Percentiles rank a stretch among this genome's conserved stretches.
Evolutionary conservation across 78 protist genomes (phyloP).

Genomic region (Dictyostelium firmibasis): DNA sequence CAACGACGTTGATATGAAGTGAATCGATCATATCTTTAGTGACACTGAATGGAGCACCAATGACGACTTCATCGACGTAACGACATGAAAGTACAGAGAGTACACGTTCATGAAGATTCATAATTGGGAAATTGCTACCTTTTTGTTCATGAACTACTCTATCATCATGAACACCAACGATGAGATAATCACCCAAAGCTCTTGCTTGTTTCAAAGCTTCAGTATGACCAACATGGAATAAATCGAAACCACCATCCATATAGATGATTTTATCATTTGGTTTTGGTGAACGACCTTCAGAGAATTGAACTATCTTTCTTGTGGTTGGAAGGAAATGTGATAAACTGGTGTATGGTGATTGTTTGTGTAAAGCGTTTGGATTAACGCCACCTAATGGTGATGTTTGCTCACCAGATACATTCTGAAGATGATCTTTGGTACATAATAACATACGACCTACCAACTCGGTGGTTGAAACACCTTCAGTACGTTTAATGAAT

Average conservation of each 20-base stretch:
- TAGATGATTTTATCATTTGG: slow-evolving; percentile 92
- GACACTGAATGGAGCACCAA: slow-evolving; percentile 92
- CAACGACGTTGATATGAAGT: slow-evolving; percentile 84
- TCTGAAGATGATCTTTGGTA: slow-evolving; percentile 85
- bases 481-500: slow-evolving; percentile 77
- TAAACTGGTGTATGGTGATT: slow-evolving; percentile 81
- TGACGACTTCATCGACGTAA: slow-evolving; percentile 93
- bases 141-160: slow-evolving; percentile 71
- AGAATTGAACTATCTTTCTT: slow-evolving; percentile 85
- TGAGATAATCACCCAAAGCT: slow-evolving; percentile 90
- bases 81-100: slow-evolving; percentile 93
- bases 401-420: not conserved
- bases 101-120: slow-evolving; percentile 95
- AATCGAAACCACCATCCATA: slow-evolving; percentile 96
- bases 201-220: slow-evolving; percentile 88
- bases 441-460: slow-evolving; percentile 96
- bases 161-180: slow-evolving; percentile 95
- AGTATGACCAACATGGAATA: slow-evolving; percentile 96
- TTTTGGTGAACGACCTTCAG: slow-evolving; percentile 83
- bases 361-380: slow-evolving; percentile 36
- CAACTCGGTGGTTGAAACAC: slow-evolving; percentile 96
- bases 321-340: slow-evolving; percentile 85
- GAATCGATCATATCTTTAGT: slow-evolving; percentile 83
- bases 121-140: slow-evolving; percentile 94
- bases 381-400: slow-evolving; percentile 14